Evolutionary conservation across 257 asterid species (phyloP), one percentile per base, ranked within the genome.

Genomic region (Solanum habrochaites): DNA sequence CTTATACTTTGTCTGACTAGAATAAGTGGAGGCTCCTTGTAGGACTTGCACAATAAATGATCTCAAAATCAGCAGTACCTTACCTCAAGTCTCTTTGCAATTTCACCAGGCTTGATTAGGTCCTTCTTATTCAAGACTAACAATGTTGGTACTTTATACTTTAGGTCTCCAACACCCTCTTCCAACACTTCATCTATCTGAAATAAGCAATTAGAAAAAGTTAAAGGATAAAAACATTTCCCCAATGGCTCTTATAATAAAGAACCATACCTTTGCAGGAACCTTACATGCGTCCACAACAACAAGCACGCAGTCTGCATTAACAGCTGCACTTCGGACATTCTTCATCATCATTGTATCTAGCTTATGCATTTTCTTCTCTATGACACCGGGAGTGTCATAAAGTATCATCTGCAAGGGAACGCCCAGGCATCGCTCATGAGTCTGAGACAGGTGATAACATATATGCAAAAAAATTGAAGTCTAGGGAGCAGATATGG

Each of bases 321-420:
- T 94, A 83, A 95, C 87, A 67, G 98, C 93, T 42, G 99, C 99
- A 90, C 94, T 94, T 43, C 97, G 92, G 83, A 97, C 99, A 88
- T 97, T 97, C 92, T 91, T 94, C 99, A 97, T 95, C 99, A 97
- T 95, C 99, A 95, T 95, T 20, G 97, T 85, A 78, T 97, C 99
- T 88, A 97, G 91, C 93, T 92, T 97, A 90, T 95, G 99, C 98
- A 95, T 97, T 91, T 93, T 92, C 94, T 95, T 97, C 94, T 97
- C 98, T 74, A 97, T 97, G 87, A 97, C 98, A 83, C 99, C 99
- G 29, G 99, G 98, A 15, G 99, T 97, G 88, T 97, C 99, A 88
- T 94, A 97, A 72, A 97, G 98, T 90, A 97, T 95, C 97, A 95
- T 95, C 99, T 97, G 93, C 87, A 86, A 78, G 42, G 87, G 87